Evolutionary conservation across 768 basidiomycete species (phyloP).

Genomic region (Lactarius trivialis): DNA sequence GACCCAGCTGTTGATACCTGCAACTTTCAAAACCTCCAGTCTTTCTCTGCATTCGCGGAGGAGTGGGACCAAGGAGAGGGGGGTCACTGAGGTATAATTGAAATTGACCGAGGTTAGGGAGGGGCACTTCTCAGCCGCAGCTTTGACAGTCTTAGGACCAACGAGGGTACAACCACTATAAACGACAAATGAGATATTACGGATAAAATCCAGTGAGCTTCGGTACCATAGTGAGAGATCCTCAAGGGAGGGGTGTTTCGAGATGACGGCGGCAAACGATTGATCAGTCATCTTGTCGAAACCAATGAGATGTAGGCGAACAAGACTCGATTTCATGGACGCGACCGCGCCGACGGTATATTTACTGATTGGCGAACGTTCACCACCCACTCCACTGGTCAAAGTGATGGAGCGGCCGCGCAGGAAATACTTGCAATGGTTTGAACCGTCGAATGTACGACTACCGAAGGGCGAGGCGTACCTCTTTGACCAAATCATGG

Average conservation of each 20-base stretch:
- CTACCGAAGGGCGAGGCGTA: constrained; percentile 27
- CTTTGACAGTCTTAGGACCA: constrained; percentile 41
- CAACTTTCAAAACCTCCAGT: constrained; percentile 54
- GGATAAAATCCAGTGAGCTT: background rate
- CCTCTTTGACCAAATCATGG: constrained; percentile 50
- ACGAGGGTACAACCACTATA: constrained; percentile 56
- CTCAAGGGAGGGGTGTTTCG: constrained; percentile 38
- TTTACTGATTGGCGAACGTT: constrained; percentile 33
- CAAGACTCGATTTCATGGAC: constrained; percentile 18
- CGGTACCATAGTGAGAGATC: constrained; percentile 50
- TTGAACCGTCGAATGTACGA: background rate
- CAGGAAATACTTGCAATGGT: constrained; percentile 45
- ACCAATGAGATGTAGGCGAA: constrained; percentile 44
- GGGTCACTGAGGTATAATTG: constrained; percentile 52
- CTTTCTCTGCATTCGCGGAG: constrained; percentile 33
- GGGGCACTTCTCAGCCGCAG: constrained; percentile 37
- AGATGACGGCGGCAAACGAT: constrained; percentile 45
- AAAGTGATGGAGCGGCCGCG: constrained; percentile 46
- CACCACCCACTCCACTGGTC: constrained; percentile 42
- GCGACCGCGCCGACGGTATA: constrained; percentile 44
- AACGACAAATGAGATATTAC: constrained; percentile 13
- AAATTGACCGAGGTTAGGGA: constrained; percentile 46
- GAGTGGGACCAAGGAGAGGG: constrained; percentile 41
- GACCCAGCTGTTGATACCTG: constrained; percentile 58
- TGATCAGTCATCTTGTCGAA: constrained; percentile 48